Evolutionary conservation across 352 stramenopile genomes (phyloP), one percentile per base, ranked within the genome.

Genomic region (Blastocystis sp.): DNA sequence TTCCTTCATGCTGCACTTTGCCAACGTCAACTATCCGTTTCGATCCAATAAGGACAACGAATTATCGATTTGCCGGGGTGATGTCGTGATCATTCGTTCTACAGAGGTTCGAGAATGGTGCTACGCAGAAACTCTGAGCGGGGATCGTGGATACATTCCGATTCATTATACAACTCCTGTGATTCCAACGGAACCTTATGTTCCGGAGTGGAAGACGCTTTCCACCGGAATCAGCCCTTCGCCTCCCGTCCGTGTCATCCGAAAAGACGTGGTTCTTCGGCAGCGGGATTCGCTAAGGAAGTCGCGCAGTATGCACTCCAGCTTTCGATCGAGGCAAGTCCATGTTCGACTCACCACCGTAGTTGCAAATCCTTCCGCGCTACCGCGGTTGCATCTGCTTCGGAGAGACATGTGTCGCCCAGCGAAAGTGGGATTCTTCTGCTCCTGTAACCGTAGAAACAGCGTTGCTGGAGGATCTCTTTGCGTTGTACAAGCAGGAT

Each of bases 11-110:
- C 6, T 42, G 32, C 27, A 79, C 4, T 79, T 79, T 64, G 40
- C 38, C 24, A 59, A 63, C 8, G 69, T 38, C 1, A 4, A 21
- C 3, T 14, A 38, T 46, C 7, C 46, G 1, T 79, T 63, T 29
- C 21, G 46, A 44, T 8, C 38, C 7, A 63, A 27, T 46, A 61
- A 64, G 32, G n/a, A 63, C 6, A 64, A 56, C 27, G 69, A 79
- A 27, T 24, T 79, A 36, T 46, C 27, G 38, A 48, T 79, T 11
- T 38, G n/a, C 4, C 16, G 9, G 1, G 29, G 44, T 24, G 40
- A 79, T 27, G 7, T 63, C 38, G 69, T 79, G 8, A 63, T 79
- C 24, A 49, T 79, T 64, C 69, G 69, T 42, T 49, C 69, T 49
- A 27, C 34, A 38, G 34, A 24, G 14, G 38, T 49, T 4, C 27